Percentiles rank a stretch among this genome's conserved stretches.
phyloP scores from a whole-genome alignment of 176 grass and related monocot genomes.

The Musa beccarii region DNA sequence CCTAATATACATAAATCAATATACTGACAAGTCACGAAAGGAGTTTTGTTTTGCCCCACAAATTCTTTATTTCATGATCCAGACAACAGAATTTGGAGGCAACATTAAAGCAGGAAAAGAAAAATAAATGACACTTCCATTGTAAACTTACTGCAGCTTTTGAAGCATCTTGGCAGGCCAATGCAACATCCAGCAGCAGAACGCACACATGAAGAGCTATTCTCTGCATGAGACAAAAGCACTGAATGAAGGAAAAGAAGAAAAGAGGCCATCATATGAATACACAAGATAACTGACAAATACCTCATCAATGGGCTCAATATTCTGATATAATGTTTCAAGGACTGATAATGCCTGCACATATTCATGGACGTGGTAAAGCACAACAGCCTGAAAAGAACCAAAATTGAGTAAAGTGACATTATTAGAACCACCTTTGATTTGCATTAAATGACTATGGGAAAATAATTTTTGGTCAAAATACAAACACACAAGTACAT shows the following conservation, averaged over 20 bases:
- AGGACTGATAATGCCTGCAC: conserved; percentile 8
- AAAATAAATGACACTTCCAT: background rate
- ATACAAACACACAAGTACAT: background rate
- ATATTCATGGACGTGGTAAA: conserved; percentile 21
- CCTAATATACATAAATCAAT: too few relatives aligned
- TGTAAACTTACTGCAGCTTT: conserved; percentile 16
- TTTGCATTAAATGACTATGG: background rate
- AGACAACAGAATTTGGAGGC: background rate
- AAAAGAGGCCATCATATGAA: background rate
- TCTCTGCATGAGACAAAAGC: background rate
- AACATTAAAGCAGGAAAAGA: background rate
- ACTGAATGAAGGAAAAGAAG: too few relatives aligned
- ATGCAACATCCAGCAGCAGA: conserved; percentile 1
- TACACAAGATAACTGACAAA: background rate
- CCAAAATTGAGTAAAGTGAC: background rate
- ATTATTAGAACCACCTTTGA: background rate
- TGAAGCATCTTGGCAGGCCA: background rate
- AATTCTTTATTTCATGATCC: too few relatives aligned
- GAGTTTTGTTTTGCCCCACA: too few relatives aligned
- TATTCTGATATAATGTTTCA: conserved; percentile 14
- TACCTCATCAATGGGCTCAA: conserved; percentile 20
- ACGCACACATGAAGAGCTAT: conserved; percentile 10
- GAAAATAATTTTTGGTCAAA: background rate
- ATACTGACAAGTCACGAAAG: too few relatives aligned
- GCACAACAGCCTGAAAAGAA: conserved; percentile 12